Evolutionary conservation across 495 filamentous ascomycete species (phyloP).

Genomic region (Delitschia confertaspora): DNA sequence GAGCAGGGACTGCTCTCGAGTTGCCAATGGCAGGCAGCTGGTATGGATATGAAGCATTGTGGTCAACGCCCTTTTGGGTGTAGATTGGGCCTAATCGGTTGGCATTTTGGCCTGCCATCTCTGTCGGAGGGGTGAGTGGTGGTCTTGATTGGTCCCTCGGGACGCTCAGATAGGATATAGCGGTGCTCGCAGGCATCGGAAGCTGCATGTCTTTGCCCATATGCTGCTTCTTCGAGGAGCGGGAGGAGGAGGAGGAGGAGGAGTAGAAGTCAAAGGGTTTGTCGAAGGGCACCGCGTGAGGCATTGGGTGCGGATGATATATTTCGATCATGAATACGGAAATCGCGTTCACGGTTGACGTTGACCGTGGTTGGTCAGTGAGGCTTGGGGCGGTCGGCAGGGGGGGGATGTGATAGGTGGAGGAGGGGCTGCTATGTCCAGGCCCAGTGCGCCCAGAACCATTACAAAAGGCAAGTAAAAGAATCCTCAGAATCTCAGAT

Average conservation of each 20-base stretch:
- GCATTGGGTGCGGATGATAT: constrained; percentile 29
- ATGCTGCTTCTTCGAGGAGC: too few relatives aligned
- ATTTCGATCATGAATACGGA: constrained; percentile 28
- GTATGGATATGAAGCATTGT: constrained; percentile 14
- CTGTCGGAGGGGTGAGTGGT: constrained; percentile 20
- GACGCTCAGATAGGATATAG: constrained; percentile 3
- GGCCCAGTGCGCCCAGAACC: too few relatives aligned
- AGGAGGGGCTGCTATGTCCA: neutral
- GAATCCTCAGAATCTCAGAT: too few relatives aligned
- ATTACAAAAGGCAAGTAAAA: too few relatives aligned
- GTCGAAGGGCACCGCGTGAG: constrained; percentile 25
- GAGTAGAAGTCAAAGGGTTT: constrained; percentile 22
- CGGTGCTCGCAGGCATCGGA: constrained; percentile 11
- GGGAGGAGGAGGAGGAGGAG: constrained; percentile 7
- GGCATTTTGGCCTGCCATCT: too few relatives aligned
- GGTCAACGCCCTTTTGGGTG: constrained; percentile 10
- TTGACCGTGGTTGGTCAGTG: constrained; percentile 1
- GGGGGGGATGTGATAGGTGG: neutral
- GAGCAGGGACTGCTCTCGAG: constrained; percentile 11
- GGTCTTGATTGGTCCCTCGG: constrained; percentile 4
- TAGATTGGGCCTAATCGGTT: too few relatives aligned
- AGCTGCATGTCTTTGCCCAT: constrained; percentile 24
- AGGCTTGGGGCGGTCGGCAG: neutral
- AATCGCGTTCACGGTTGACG: constrained; percentile 4
- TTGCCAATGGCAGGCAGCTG: constrained; percentile 18